Base-by-base conservation (phyloP, 2,329 filamentous ascomycete species). In the Tolypocladium ophioglossoides region DNA sequence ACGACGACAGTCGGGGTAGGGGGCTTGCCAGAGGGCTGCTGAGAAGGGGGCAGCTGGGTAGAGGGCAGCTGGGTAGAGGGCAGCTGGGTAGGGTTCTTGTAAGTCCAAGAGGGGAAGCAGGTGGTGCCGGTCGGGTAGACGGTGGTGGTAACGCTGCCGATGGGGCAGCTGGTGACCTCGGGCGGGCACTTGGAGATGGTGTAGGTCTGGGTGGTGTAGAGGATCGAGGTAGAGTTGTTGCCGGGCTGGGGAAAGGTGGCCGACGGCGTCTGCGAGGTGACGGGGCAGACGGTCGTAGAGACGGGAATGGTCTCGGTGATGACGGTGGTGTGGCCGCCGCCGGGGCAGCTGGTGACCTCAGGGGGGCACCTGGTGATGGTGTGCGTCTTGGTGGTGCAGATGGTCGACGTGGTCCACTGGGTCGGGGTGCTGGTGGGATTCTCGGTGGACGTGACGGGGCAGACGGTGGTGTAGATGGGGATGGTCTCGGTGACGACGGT, bases 281-380 rank as follows among this genome's bases (percentile, higher is more conserved):
- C 67, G 12, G 74, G 73, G 68, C 72, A 74, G 53, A 74, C 64
- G 7, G 73, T 75, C 35, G 72, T 75, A 38, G 67, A 72, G 44
- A 67, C 52, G n/a, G 66, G 59, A 40, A 63, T 57, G 20, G 68
- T 68, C 59, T 66, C 59, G 10, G 64, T 68, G 54, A 60, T 47
- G 51, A 49, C 51, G 1, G 63, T 63, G 53, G 63, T 63, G 32
- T 62, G 59, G 34, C 56, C 55, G 22, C 58, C 57, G 47, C 57
- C 59, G 30, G 67, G 67, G 60, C 68, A 70, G 54, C 62, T 54
- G 9, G 62, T 63, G 51, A 69, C 63, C 32, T 61, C 59, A 2
- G 66, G 57, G 20, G 65, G 61, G 58, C 67, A 69, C 37, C 60
- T 51, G 9, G 68, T 65, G 52, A 65, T 59, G 37, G 65, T 68